Base-by-base conservation (phyloP, 108 stramenopile genomes). In the Fragilaria crotonensis region DNA sequence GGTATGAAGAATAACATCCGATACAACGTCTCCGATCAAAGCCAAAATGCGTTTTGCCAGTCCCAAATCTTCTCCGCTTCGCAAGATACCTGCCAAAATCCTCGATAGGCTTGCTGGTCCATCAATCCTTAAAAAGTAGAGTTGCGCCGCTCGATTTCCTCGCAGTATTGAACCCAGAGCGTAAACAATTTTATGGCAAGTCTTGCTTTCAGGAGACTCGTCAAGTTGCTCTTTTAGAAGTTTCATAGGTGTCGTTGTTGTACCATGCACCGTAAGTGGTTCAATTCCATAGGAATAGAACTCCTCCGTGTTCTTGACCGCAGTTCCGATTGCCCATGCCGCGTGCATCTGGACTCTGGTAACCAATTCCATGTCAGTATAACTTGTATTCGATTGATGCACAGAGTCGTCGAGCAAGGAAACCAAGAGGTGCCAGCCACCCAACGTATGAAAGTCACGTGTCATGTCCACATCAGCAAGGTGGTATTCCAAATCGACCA, bases 401-500 rank as follows among this genome's bases (percentile, higher is more conserved):
- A 71, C 45, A 17, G 67, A 23, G 19, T 84, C 75, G n/a, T 62
- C 50, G 30, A 97, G 53, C 27, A 91, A 62, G 5, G 87, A 54
- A 17, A 87, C 73, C 41, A 97, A 57, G 1, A 62, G 36, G 3
- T 84, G 67, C 88, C 94, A 97, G 9, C 95, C 95, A 29, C 93
- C 94, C 57, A 97, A 50, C 0, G 91, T 90, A 70, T 95, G 83
- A 66, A 97, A 96, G 58, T 97, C 97, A 11, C 94, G 77, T 4
- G 97, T 89, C 79, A 89, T 91, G 62, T 97, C 97, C 5, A 97
- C 54, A 63, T 97, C 97, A 5, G 85, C 75, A 20, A 97, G 57
- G 31, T 85, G 84, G 60, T 81, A 90, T 64, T 95, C 95, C 61
- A 97, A 58, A 74, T 93, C 93, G 22, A 67, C 51, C 3, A 97